Base-by-base conservation (phyloP, 495 filamentous ascomycete genomes). In the Aspergillus kassunensis region DNA sequence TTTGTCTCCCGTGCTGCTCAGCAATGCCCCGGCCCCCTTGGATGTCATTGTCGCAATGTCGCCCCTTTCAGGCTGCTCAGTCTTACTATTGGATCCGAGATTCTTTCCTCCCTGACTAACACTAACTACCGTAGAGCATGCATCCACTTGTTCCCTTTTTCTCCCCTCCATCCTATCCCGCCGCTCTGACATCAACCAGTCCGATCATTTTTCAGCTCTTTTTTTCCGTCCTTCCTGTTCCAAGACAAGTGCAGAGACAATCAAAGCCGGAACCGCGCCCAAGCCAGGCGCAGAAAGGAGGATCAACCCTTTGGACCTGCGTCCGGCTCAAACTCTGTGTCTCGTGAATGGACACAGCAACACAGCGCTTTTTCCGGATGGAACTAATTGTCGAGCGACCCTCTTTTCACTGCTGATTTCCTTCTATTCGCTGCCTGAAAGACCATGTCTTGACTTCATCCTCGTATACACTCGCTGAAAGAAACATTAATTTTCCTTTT, bases 251-350 rank as follows among this genome's bases (percentile, higher is more conserved):
- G 51, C 52, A 61, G 56, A 68, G 60, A 66, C 63, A 64, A 61
- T 61, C 61, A 56, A 65, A 60, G 54, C 60, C 61, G 62, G 64
- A 65, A 64, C 57, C 53, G 53, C 56, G 57, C 64, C 62, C 70
- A 40, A 70, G 70, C 66, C 56, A 69, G 63, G 55, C 62, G 59
- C 18, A 63, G 62, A 68, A 70, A 66, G 67, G 67, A 72, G 69
- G 71, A 72, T 74, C 71, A 69, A 58, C 67, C 71, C 59, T 66
- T 56, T 70, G 71, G 68, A 71, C 71, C 69, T 74, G 69, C 69
- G 68, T 73, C 67, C 67, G 68, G 70, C 54, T 71, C 71, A 68
- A 71, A 70, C 67, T 70, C 57, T 74, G 66, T 67, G 61, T 67
- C 58, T 65, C 57, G 61, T 60, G 64, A 60, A 61, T 66, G 62